Evolutionary conservation across 1,284 basidiomycete genomes (phyloP).

Genomic region (Cronartium ribicola): DNA sequence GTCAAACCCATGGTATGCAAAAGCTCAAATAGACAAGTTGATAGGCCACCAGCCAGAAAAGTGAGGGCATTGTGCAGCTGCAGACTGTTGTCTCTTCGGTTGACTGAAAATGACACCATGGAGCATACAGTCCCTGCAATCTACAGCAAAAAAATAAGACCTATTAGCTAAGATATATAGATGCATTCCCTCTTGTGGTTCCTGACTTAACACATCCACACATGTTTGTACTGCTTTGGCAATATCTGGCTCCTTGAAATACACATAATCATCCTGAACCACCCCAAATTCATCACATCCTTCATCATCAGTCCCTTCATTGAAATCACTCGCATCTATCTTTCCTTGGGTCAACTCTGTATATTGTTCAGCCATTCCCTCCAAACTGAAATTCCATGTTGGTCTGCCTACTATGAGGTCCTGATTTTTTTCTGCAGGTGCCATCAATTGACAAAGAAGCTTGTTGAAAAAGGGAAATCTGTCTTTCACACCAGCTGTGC

Average conservation of each 20-base stretch:
- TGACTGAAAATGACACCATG: constrained; percentile 19
- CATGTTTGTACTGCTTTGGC: neutral
- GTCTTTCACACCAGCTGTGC: too few species aligned
- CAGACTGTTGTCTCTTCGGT: constrained; percentile 9
- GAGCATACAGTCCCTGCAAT: constrained; percentile 13
- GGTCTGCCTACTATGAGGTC: too few species aligned
- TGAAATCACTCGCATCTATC: too few species aligned
- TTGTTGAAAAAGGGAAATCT: too few species aligned
- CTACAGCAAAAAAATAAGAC: neutral
- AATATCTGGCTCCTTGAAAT: neutral
- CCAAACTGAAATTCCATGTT: too few species aligned
- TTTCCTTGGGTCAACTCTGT: too few species aligned
- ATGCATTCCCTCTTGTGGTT: neutral
- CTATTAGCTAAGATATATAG: neutral
- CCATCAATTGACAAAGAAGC: too few species aligned
- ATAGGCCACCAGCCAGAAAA: constrained; percentile 13
- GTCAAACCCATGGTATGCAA: constrained; percentile 9
- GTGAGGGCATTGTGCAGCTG: constrained; percentile 3
- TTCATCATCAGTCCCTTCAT: too few species aligned
- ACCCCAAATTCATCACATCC: neutral
- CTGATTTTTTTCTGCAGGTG: too few species aligned
- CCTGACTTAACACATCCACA: neutral
- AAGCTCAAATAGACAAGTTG: constrained; percentile 1
- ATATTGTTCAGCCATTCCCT: too few species aligned
- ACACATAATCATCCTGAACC: neutral